A percentile compares a stretch with the other conserved stretches of the same genome.
Evolutionary conservation across 108 stramenopile species (phyloP).

Genomic region (Aureococcus anophagefferens): DNA sequence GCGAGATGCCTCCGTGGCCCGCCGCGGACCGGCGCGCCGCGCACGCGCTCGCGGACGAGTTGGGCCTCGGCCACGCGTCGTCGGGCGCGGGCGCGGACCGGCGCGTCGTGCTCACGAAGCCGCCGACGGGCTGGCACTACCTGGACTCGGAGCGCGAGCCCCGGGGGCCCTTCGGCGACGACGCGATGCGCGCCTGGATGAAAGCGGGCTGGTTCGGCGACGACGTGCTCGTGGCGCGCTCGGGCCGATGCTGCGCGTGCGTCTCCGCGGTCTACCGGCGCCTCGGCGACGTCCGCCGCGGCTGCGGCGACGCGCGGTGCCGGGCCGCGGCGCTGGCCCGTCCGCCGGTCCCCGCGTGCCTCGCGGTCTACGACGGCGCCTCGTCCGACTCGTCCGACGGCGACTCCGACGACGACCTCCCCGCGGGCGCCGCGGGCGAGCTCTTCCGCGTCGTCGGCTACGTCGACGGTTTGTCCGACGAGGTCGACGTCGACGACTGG

Average conservation of each 20-base stretch:
- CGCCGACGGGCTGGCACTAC: background rate
- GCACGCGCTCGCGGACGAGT: constrained; percentile 3
- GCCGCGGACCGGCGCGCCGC: constrained; percentile 11
- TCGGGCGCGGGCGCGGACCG: background rate
- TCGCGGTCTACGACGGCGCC: too few species aligned
- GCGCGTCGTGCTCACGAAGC: background rate
- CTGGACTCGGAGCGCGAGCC: background rate
- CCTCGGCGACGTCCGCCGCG: too few species aligned
- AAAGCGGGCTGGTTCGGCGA: too few species aligned
- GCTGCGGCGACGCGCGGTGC: too few species aligned
- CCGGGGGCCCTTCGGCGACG: background rate
- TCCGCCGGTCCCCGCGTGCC: too few species aligned
- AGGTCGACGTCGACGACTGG: constrained; percentile 19
- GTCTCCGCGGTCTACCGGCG: too few species aligned
- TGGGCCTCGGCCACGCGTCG: constrained; percentile 10
- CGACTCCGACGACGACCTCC: background rate
- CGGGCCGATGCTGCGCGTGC: too few species aligned
- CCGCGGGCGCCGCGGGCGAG: background rate
- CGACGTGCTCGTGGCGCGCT: too few species aligned
- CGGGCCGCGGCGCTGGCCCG: too few species aligned
- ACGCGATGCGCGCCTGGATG: too few species aligned
- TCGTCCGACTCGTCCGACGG: constrained; percentile 7
- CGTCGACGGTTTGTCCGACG: constrained; percentile 25
- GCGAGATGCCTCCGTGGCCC: too few species aligned
- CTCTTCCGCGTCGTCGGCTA: constrained; percentile 21